Conservation (phyloP, 2,329 filamentous ascomycete genomes). For the Ophiostoma sp. region DNA sequence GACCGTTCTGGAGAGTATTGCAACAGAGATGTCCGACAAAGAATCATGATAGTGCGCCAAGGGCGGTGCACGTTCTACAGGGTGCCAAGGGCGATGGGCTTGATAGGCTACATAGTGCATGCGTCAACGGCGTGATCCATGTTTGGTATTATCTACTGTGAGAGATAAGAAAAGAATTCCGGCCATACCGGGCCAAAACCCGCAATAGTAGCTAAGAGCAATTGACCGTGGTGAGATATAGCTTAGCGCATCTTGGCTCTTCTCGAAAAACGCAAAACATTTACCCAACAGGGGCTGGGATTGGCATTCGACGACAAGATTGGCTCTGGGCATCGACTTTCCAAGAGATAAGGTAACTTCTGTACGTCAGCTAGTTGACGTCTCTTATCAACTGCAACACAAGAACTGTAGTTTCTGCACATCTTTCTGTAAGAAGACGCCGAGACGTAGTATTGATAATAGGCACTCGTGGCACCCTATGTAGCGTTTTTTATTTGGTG, state of each 20-base stretch:
- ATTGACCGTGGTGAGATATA: neutral
- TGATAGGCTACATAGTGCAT: neutral
- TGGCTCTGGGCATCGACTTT: neutral
- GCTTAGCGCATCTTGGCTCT: neutral
- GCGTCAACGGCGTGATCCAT: neutral
- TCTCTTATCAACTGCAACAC: neutral
- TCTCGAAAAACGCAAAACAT: neutral
- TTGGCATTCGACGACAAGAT: neutral
- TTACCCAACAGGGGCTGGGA: neutral
- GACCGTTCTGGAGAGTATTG: neutral
- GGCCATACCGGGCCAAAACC: conserved; percentile 3
- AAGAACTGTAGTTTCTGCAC: neutral
- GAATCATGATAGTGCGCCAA: neutral
- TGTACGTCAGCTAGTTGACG: neutral
- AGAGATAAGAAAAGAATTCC: neutral
- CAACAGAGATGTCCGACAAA: neutral
- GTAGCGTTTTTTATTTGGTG: neutral
- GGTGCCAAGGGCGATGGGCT: too few species aligned
- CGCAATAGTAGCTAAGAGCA: neutral
- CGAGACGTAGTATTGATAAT: neutral
- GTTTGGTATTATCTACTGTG: neutral
- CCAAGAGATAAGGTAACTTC: neutral
- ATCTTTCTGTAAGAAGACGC: neutral
- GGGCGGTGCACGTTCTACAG: neutral
- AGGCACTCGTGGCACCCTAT: neutral